phyloP scores from a whole-genome alignment of 176 grass and related monocot genomes.

The Phragmites australis region DNA sequence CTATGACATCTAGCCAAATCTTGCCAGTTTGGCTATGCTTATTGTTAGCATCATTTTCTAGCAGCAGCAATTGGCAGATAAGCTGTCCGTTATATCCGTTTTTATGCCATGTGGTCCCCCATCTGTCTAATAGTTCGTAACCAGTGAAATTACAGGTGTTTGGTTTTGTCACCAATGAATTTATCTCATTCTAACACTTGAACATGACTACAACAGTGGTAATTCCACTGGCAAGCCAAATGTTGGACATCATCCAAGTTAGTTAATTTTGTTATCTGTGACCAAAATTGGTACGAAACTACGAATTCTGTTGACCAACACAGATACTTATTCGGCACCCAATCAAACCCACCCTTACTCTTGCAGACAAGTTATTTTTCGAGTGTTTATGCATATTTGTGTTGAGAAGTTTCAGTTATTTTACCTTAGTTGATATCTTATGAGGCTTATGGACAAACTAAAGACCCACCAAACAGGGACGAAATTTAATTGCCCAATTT shows the following conservation, averaged over 20 bases:
- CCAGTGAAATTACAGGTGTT: neutral
- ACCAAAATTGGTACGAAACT: neutral
- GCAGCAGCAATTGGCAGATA: neutral
- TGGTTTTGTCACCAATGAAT: neutral
- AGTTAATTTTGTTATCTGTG: neutral
- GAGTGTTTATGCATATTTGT: neutral
- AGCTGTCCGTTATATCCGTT: neutral
- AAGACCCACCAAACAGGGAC: neutral
- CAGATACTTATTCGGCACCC: neutral
- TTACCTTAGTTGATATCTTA: neutral
- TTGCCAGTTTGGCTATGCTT: conserved; percentile 10
- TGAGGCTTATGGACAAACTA: neutral
- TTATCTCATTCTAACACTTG: neutral
- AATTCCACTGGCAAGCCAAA: neutral
- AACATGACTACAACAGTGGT: neutral
- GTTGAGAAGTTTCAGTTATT: neutral
- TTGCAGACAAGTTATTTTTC: neutral
- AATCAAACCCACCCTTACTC: neutral
- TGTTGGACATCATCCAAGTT: neutral
- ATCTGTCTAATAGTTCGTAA: neutral
- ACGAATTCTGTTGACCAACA: neutral
- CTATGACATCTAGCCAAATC: neutral
- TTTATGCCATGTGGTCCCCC: neutral
- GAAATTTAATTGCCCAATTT: neutral
- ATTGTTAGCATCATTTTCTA: neutral